A percentile compares a stretch with the other conserved stretches of the same genome.
Conservation (phyloP, 73 alveolate species). For the Paramecium primaurelia region DNA sequence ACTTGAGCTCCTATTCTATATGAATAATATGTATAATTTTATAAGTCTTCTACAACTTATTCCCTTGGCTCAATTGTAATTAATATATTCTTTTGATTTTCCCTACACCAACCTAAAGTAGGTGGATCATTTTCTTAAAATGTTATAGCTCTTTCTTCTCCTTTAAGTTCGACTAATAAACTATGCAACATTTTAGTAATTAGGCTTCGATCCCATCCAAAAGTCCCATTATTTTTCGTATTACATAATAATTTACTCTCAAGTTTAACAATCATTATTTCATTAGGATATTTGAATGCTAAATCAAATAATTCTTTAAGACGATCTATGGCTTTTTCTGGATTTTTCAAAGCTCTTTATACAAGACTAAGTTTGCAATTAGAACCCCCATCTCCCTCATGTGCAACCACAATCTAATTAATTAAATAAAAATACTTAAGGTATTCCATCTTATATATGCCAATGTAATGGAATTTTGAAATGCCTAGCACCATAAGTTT, state of each 20-base stretch:
- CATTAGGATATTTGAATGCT: background rate
- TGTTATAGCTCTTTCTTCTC: background rate
- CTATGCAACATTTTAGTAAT: background rate
- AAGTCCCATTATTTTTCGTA: constrained; percentile 6
- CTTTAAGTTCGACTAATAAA: background rate
- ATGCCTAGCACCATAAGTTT: constrained; percentile 36
- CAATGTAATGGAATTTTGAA: constrained; percentile 32
- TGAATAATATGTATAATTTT: background rate
- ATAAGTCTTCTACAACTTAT: background rate
- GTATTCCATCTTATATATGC: background rate
- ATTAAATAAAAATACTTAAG: background rate
- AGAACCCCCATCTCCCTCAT: background rate
- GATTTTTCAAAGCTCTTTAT: background rate
- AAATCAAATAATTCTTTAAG: background rate
- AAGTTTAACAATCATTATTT: background rate
- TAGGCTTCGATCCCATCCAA: background rate
- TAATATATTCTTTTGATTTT: background rate
- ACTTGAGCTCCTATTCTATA: background rate
- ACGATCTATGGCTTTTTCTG: background rate
- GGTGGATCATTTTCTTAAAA: background rate
- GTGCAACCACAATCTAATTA: background rate
- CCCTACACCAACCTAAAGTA: background rate
- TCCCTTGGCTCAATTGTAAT: constrained; percentile 2
- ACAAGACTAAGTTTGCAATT: background rate
- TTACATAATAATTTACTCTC: background rate